These are phyloP conservation scores for Fusarium metavorans DNA, from an alignment of 2,329 filamentous ascomycete genomes.

Conservation along the genomic window DNA sequence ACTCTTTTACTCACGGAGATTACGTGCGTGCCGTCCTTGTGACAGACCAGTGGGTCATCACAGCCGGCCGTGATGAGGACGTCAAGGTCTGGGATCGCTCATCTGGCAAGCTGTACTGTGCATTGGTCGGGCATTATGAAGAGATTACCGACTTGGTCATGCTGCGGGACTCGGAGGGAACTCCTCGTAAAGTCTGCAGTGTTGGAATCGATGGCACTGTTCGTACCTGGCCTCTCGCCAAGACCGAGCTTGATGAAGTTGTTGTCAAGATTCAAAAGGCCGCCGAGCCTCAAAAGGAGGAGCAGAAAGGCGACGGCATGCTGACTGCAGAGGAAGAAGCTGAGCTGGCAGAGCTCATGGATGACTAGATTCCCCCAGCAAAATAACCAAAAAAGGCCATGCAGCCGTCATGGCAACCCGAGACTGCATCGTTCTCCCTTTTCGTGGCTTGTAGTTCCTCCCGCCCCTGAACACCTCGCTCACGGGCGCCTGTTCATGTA, in stretches of 20 bases:
- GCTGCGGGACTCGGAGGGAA: constrained; percentile 56
- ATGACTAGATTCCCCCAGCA: constrained; percentile 59
- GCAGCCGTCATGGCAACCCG: neutral
- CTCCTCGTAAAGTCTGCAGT: constrained; percentile 72
- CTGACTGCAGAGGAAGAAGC: constrained; percentile 93
- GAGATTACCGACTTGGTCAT: constrained; percentile 87
- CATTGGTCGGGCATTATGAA: constrained; percentile 87
- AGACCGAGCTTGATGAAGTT: constrained; percentile 65
- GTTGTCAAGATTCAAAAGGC: constrained; percentile 60
- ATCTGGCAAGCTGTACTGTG: constrained; percentile 79
- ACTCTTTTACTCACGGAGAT: constrained; percentile 83
- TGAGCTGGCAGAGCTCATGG: constrained; percentile 92
- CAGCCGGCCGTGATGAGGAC: constrained; percentile 91
- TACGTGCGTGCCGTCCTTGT: constrained; percentile 88
- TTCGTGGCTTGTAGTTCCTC: neutral
- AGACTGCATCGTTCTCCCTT: neutral
- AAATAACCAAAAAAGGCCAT: neutral
- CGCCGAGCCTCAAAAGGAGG: constrained; percentile 64
- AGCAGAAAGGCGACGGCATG: constrained; percentile 59
- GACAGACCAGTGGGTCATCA: constrained; percentile 82
- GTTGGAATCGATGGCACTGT: constrained; percentile 92
- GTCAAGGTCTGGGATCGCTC: constrained; percentile 88
- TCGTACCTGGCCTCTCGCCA: constrained; percentile 82
- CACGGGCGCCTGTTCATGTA: constrained; percentile 15
- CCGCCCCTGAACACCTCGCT: neutral